phyloP scores from a whole-genome alignment of 176 grass and related monocot species.

The Sorghum bicolor region DNA sequence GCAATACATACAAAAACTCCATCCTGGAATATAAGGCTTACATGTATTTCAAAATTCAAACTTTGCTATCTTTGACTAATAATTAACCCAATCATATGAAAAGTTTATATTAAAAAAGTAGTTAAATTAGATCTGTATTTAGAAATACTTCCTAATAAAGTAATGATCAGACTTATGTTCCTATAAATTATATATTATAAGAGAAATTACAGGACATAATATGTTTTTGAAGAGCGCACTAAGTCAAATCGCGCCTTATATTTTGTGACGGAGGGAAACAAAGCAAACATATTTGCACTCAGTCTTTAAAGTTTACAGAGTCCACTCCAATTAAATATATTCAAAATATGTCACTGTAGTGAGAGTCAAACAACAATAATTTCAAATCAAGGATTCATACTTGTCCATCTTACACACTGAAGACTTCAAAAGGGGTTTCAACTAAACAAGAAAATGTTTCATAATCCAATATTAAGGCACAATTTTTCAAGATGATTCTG shows the following conservation, averaged over 20 bases:
- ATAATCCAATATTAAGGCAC: background rate
- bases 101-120: background rate
- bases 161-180: background rate
- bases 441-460: background rate
- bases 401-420: background rate
- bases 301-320: background rate
- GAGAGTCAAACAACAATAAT: background rate
- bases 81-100: background rate
- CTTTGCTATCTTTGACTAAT: background rate
- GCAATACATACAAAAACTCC: background rate
- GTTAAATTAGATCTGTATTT: background rate
- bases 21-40: background rate
- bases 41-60: background rate
- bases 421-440: background rate
- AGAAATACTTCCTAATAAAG: background rate
- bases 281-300: conserved; percentile 12
- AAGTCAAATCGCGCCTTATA: background rate
- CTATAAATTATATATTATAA: background rate
- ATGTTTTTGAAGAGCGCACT: background rate
- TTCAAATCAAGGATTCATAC: conserved; percentile 1
- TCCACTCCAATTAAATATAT: background rate
- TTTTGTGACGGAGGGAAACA: background rate
- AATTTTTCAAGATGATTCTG: background rate
- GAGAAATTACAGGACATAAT: background rate
- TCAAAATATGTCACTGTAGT: background rate